Conservation (phyloP, 176 grass and related monocot genomes). For the Cenchrus fungigraminus region DNA sequence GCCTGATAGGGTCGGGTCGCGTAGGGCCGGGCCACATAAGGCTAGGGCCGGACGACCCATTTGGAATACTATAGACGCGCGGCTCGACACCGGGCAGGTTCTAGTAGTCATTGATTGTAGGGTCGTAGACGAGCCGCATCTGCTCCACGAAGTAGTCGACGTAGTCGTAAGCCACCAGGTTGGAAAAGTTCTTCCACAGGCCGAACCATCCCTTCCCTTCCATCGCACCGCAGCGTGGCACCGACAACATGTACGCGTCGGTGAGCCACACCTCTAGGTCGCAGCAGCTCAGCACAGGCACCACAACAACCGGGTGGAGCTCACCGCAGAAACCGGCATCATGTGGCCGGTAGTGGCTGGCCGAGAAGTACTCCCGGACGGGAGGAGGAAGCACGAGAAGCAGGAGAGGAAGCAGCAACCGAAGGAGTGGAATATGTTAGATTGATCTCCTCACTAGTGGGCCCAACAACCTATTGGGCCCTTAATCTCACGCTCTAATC, state of each 20-base stretch:
- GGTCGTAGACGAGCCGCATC: conserved; percentile 11
- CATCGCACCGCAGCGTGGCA: not conserved
- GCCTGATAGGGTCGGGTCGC: too few relatives aligned
- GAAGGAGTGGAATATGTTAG: too few relatives aligned
- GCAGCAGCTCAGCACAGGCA: not conserved
- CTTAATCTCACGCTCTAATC: too few relatives aligned
- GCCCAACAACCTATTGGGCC: too few relatives aligned
- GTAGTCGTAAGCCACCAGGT: not conserved
- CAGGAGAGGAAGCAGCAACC: too few relatives aligned
- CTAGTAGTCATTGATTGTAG: not conserved
- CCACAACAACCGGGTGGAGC: not conserved
- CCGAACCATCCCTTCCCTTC: conserved; percentile 14
- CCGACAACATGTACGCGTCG: not conserved
- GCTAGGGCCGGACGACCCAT: too few relatives aligned
- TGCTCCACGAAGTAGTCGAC: conserved; percentile 3
- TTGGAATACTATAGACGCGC: not conserved
- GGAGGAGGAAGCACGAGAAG: too few relatives aligned
- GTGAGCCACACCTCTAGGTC: not conserved
- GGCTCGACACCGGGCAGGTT: not conserved
- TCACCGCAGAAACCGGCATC: too few relatives aligned
- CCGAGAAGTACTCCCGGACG: too few relatives aligned
- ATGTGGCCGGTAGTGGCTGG: too few relatives aligned
- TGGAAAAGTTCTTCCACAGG: not conserved
- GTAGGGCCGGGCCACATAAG: too few relatives aligned
- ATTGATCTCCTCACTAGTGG: too few relatives aligned